phyloP scores from a whole-genome alignment of 495 filamentous ascomycete species.

The Xylaria castorea region DNA sequence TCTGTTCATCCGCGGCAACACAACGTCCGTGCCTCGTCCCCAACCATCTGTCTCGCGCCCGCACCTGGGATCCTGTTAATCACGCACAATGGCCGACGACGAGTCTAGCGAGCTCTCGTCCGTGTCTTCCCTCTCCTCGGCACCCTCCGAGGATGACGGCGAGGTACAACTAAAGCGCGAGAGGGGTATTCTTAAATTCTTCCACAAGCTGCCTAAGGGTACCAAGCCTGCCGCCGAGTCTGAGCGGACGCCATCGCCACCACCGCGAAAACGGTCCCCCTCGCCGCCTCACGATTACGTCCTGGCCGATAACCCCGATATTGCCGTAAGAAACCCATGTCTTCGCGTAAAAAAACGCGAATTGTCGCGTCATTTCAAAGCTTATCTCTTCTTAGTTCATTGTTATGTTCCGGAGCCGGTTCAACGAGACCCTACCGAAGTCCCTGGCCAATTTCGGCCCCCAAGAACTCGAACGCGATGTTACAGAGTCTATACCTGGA shows the following conservation, averaged over 20 bases:
- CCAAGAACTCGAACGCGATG: slow-evolving; percentile 90
- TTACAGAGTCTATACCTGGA: slow-evolving; percentile 76
- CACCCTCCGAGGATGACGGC: slow-evolving; percentile 59
- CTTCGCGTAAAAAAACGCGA: slow-evolving; percentile 45
- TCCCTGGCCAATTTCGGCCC: slow-evolving; percentile 87
- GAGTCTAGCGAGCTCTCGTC: slow-evolving; percentile 63
- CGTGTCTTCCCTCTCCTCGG: slow-evolving; percentile 58
- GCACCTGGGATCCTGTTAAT: slow-evolving; percentile 17
- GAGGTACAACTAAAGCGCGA: slow-evolving; percentile 56
- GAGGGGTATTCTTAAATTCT: slow-evolving; percentile 64
- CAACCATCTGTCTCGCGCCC: neutral
- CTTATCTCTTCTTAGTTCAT: slow-evolving; percentile 72
- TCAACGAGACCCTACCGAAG: slow-evolving; percentile 85
- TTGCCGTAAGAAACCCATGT: slow-evolving; percentile 71
- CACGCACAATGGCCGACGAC: slow-evolving; percentile 54
- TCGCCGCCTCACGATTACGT: slow-evolving; percentile 91
- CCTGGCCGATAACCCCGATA: slow-evolving; percentile 83
- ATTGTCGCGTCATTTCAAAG: slow-evolving; percentile 46
- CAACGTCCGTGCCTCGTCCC: slow-evolving; percentile 4
- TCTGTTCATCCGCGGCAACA: neutral
- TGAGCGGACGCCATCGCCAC: slow-evolving; percentile 62
- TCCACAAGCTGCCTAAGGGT: slow-evolving; percentile 55
- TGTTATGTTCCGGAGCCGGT: slow-evolving; percentile 95
- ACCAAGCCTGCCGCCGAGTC: slow-evolving; percentile 43
- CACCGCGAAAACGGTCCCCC: slow-evolving; percentile 74